phyloP scores from a whole-genome alignment of 768 basidiomycete species.

The Pilatotrama ljubarskyi region DNA sequence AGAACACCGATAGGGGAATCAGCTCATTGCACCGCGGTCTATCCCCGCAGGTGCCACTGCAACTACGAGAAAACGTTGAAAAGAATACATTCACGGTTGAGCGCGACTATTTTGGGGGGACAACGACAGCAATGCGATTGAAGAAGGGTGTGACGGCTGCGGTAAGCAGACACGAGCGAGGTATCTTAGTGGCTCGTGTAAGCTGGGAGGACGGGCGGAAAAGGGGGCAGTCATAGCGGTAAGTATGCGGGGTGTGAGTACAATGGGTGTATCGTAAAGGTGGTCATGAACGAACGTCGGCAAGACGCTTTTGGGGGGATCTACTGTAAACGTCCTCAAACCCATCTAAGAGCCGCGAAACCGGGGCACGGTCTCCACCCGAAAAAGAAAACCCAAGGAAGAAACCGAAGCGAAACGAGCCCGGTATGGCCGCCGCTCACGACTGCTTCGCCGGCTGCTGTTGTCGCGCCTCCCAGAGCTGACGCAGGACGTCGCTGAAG shows the following conservation, averaged over 20 bases:
- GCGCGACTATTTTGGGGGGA: not conserved
- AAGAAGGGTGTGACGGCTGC: not conserved
- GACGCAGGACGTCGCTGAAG: slow-evolving; percentile 85
- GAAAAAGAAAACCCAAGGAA: slow-evolving; percentile 12
- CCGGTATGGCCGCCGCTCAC: slow-evolving; percentile 11
- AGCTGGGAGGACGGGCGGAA: not conserved
- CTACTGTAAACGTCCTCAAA: slow-evolving; percentile 21
- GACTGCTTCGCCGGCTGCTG: slow-evolving; percentile 36
- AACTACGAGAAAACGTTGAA: not conserved
- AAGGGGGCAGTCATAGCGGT: slow-evolving; percentile 3
- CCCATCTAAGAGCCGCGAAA: slow-evolving; percentile 24
- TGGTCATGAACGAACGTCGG: slow-evolving; percentile 23
- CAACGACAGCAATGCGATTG: slow-evolving; percentile 11
- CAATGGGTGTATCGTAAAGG: slow-evolving; percentile 29
- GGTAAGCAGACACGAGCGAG: slow-evolving; percentile 5
- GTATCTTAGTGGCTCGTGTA: slow-evolving; percentile 12
- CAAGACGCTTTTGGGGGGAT: slow-evolving; percentile 26
- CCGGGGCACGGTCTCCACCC: slow-evolving; percentile 14
- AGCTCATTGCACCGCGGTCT: not conserved
- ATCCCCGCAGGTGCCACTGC: not conserved
- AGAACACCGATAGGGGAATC: too few species aligned
- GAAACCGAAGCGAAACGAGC: not conserved
- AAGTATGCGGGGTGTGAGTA: slow-evolving; percentile 19
- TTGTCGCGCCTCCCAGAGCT: slow-evolving; percentile 75
- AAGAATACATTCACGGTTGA: not conserved